phyloP scores from a whole-genome alignment of 2,329 filamentous ascomycete species.

The Arthroderma sp. region DNA sequence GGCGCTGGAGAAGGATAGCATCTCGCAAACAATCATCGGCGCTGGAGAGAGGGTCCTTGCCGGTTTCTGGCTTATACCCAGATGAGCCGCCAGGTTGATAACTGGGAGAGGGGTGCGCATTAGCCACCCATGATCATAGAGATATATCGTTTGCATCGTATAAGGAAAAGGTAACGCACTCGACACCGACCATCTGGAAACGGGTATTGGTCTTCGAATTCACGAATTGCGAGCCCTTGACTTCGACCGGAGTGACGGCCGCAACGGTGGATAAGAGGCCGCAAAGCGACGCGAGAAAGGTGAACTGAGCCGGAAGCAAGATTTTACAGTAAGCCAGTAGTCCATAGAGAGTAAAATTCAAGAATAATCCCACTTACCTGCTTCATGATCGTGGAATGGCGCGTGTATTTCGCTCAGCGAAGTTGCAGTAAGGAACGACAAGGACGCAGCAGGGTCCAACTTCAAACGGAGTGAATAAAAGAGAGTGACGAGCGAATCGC shows the following conservation, averaged over 20 bases:
- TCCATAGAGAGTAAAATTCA: neutral
- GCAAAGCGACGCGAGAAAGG: constrained; percentile 29
- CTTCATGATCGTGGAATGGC: constrained; percentile 2
- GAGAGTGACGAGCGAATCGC: constrained; percentile 11
- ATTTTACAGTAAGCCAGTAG: neutral
- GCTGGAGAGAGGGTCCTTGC: constrained; percentile 46
- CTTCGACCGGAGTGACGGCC: constrained; percentile 45
- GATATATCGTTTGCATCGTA: neutral
- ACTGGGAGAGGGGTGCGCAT: constrained; percentile 21
- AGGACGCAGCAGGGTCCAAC: neutral
- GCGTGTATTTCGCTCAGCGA: neutral
- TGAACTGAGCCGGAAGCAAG: neutral
- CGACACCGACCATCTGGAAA: constrained; percentile 51
- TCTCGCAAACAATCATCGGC: constrained; percentile 48
- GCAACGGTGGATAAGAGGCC: constrained; percentile 36
- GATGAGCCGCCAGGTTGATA: constrained; percentile 52
- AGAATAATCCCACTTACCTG: neutral
- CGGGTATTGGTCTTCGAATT: constrained; percentile 46
- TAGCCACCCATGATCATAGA: neutral
- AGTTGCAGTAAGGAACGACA: neutral
- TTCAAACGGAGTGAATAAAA: constrained; percentile 14
- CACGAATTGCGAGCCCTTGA: constrained; percentile 50
- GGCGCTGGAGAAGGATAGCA: constrained; percentile 50
- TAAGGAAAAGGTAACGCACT: constrained; percentile 31
- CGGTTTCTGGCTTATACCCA: constrained; percentile 41